A percentile compares a stretch with the other conserved stretches of the same genome.
phyloP scores from a whole-genome alignment of 2,329 filamentous ascomycete genomes.

The Fusarium stilboides region DNA sequence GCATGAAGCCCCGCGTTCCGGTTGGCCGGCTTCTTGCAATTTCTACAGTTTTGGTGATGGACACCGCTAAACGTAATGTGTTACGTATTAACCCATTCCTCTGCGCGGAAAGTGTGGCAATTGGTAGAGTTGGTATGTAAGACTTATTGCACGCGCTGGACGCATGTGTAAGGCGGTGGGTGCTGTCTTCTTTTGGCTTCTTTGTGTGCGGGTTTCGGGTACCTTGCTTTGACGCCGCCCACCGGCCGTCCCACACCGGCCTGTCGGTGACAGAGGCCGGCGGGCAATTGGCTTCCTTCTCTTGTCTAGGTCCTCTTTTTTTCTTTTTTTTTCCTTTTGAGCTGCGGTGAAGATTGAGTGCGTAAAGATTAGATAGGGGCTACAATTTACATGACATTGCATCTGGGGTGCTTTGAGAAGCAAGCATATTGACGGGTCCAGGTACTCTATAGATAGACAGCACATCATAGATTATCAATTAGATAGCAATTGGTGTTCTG shows the following conservation, averaged over 20 bases:
- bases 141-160: neutral
- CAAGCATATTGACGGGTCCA: neutral
- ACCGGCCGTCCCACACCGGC: conserved; percentile 36
- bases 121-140: neutral
- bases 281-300: neutral
- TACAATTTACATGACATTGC: neutral
- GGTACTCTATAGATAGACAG: neutral
- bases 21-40: conserved; percentile 29
- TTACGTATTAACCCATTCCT: no score
- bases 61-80: neutral
- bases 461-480: neutral
- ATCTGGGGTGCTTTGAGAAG: no score
- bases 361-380: neutral
- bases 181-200: conserved; percentile 14
- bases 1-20: conserved; percentile 35
- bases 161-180: neutral
- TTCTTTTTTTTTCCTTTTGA: neutral
- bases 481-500: conserved; percentile 8
- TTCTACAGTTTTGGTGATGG: neutral
- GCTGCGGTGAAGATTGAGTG: conserved; percentile 4
- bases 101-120: neutral
- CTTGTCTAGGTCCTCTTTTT: conserved; percentile 1
- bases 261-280: conserved; percentile 22
- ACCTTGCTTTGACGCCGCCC: conserved; percentile 46
- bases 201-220: conserved; percentile 36